Conservation (phyloP, 139 green algal species). For the Eudorina sp. region DNA sequence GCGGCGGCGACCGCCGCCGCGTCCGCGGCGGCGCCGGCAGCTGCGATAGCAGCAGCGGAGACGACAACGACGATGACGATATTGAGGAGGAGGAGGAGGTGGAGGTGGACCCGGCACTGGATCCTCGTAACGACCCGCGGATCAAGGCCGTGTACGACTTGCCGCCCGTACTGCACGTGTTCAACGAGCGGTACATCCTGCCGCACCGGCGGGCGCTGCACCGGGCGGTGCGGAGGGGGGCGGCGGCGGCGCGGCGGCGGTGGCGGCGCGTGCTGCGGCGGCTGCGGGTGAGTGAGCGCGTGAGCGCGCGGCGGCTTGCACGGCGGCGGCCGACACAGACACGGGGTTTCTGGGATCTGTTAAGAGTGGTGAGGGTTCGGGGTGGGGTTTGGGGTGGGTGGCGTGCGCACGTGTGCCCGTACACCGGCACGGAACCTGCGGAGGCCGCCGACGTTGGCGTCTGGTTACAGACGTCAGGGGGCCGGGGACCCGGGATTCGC, state of each 20-base stretch:
- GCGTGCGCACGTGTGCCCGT: no score
- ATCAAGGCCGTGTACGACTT: conserved; percentile 49
- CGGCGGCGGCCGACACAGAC: background rate
- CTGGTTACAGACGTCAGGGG: no score
- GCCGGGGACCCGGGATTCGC: no score
- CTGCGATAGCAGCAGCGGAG: background rate
- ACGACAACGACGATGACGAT: background rate
- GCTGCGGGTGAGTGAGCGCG: background rate
- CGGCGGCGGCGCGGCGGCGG: background rate
- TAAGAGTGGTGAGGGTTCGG: background rate
- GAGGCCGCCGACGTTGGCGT: no score
- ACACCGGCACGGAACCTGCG: background rate
- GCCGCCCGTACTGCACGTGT: background rate
- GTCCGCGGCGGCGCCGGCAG: background rate
- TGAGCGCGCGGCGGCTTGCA: background rate
- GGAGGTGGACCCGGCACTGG: background rate
- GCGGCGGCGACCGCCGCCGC: background rate
- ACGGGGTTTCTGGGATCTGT: background rate
- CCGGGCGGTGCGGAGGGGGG: background rate
- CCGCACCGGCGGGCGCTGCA: conserved; percentile 9
- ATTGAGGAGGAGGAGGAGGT: background rate
- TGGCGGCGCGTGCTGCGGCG: background rate
- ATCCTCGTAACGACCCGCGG: conserved; percentile 29
- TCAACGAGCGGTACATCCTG: conserved; percentile 44
- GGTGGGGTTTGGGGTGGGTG: background rate